Evolutionary conservation across 1,139 yeast species (phyloP).

Genomic region (Pichia sp.): DNA sequence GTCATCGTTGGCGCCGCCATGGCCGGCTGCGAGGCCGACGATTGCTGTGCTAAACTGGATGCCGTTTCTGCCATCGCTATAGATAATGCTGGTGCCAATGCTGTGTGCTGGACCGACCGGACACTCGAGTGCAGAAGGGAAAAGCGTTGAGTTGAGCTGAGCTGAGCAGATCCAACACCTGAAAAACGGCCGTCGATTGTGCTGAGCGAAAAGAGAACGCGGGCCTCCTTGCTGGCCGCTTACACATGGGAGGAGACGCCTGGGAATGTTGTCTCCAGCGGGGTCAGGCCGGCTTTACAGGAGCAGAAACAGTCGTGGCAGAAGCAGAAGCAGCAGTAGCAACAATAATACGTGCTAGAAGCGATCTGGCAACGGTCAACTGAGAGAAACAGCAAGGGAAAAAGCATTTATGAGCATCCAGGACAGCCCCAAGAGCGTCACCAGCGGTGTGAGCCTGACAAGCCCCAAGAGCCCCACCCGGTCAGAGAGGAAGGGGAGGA

Average conservation of each 20-base stretch:
- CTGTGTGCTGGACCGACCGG: too few relatives aligned
- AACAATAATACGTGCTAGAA: too few relatives aligned
- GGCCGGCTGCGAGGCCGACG: neutral
- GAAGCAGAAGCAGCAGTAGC: neutral
- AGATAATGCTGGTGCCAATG: too few relatives aligned
- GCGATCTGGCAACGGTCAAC: neutral
- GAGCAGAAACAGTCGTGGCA: neutral
- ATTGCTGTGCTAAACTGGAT: neutral
- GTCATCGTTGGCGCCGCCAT: neutral
- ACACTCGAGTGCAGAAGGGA: too few relatives aligned
- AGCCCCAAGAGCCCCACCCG: conserved; percentile 5
- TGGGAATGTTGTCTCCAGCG: neutral
- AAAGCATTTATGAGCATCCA: neutral
- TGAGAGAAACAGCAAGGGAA: neutral
- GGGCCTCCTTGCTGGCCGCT: neutral
- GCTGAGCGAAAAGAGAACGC: neutral
- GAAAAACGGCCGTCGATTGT: neutral
- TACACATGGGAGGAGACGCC: neutral
- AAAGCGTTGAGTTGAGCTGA: too few relatives aligned
- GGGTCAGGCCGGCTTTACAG: neutral
- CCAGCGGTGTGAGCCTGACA: neutral
- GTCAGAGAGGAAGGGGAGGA: conserved; percentile 1
- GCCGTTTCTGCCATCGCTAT: neutral
- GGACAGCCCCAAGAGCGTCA: conserved; percentile 4
- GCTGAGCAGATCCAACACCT: neutral